Evolutionary conservation across 129 eudicot species (phyloP), one percentile per base, ranked within the genome.

Genomic region (Heracleum sosnowskyi): DNA sequence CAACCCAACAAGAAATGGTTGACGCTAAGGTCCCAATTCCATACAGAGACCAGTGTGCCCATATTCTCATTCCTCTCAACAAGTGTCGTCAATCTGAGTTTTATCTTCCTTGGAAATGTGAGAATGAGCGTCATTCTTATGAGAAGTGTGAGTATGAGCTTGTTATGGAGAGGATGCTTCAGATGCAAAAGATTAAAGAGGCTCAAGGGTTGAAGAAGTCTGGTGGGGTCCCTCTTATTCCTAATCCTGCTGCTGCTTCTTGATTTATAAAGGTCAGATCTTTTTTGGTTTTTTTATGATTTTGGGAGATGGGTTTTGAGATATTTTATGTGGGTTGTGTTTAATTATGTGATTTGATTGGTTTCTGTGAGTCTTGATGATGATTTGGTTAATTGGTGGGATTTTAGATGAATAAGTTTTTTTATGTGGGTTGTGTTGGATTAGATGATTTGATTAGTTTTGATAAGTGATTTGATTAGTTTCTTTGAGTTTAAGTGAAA

Each of bases 91-190:
- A 88, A 46, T 76, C 93, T 3, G 97, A 92, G 85, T 64, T 82
- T 39, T 92, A 76, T 72, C 89, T 92, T 5, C 97, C 97, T 0
- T 92, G 97, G 97, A 92, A 92, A 86, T 92, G 97, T 82, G 97
- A 84, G 85, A 64, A 85, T 73, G 96, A 92, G 77, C 93, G 96
- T 78, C 97, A 92, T 42, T 9, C 88, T 42, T 90, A 92, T 28
- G 97, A 92, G 86, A 92, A 92, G 81, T 92, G 97, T 80, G 90
- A 85, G 88, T 92, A 92, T 81, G 97, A 92, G 85, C 96, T 92
- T 44, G 93, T 92, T 31, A 90, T 92, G 97, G 97, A 92, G 79
- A 78, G 97, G 76, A 92, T 92, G 96, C 89, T 92, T 13, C 91
- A 86, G 85, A 92, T 92, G 97, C 93, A 92, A 80, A 89, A 87